A percentile compares a stretch with the other conserved stretches of the same genome.
Conservation (phyloP, 1,139 yeast species). For the Nakaseomyces sp. region DNA sequence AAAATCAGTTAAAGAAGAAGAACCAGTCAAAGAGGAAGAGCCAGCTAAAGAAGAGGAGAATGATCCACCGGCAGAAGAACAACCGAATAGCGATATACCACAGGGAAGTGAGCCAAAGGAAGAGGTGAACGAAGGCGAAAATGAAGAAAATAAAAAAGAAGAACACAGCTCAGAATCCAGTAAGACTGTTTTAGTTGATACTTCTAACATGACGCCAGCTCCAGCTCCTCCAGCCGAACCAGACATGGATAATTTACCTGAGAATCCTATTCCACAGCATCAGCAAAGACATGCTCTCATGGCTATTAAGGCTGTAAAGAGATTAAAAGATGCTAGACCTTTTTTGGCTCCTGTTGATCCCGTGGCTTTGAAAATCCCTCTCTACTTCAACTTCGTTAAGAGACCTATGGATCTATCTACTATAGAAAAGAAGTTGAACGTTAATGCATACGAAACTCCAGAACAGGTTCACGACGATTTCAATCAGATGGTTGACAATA, state of each 20-base stretch:
- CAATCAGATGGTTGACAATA: slow-evolving; percentile 75
- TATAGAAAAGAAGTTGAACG: slow-evolving; percentile 68
- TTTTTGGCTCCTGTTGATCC: slow-evolving; percentile 85
- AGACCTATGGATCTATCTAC: slow-evolving; percentile 94
- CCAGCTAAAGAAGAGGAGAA: not conserved
- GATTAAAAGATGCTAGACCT: slow-evolving; percentile 89
- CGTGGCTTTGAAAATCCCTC: slow-evolving; percentile 80
- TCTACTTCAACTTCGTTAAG: slow-evolving; percentile 72
- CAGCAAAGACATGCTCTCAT: slow-evolving; percentile 57
- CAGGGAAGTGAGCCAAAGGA: too few relatives aligned
- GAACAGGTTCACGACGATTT: slow-evolving; percentile 69
- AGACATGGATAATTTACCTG: slow-evolving; percentile 59
- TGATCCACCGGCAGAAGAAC: too few relatives aligned
- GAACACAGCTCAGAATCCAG: not conserved
- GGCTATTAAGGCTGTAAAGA: slow-evolving; percentile 69
- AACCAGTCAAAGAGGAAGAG: not conserved
- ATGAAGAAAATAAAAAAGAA: not conserved
- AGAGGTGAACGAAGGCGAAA: not conserved
- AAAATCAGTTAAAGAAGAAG: not conserved
- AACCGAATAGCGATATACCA: too few relatives aligned
- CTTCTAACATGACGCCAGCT: slow-evolving; percentile 39
- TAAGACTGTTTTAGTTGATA: slow-evolving; percentile 3
- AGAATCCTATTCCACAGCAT: slow-evolving; percentile 72
- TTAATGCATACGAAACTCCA: slow-evolving; percentile 62
- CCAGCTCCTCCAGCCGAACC: slow-evolving; percentile 68